phyloP scores from a whole-genome alignment of 2,329 filamentous ascomycete genomes.

The Colletotrichum graminicola region DNA sequence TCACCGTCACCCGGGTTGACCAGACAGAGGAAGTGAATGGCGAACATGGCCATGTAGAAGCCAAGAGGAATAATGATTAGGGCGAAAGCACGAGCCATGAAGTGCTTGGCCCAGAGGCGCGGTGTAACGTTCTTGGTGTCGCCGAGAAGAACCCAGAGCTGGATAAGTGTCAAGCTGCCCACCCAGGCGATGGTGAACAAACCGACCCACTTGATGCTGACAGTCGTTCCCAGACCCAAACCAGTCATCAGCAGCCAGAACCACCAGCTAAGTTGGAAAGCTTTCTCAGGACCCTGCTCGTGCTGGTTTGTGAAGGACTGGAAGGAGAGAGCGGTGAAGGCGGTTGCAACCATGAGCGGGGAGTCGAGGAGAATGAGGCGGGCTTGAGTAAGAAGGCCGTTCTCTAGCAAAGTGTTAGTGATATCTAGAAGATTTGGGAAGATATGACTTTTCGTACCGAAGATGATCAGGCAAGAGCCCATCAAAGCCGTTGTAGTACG shows the following conservation, averaged over 20 bases:
- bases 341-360: slow-evolving; percentile 92
- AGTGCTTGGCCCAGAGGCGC: slow-evolving; percentile 91
- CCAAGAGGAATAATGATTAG: slow-evolving; percentile 87
- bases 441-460: slow-evolving; percentile 68
- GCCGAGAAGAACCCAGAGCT: slow-evolving; percentile 95
- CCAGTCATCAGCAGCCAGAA: slow-evolving; percentile 94
- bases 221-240: slow-evolving; percentile 87
- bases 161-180: slow-evolving; percentile 87
- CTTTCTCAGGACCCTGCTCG: slow-evolving; percentile 88
- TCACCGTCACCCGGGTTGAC: slow-evolving; percentile 97
- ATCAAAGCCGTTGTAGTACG: slow-evolving; percentile 86
- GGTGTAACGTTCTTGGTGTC: slow-evolving; percentile 88
- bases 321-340: slow-evolving; percentile 90
- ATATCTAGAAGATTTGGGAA: neutral
- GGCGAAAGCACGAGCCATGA: slow-evolving; percentile 91
- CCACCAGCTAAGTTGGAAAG: slow-evolving; percentile 95
- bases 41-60: slow-evolving; percentile 98
- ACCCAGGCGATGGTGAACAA: slow-evolving; percentile 99
- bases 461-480: slow-evolving; percentile 88
- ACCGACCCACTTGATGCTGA: slow-evolving; percentile 98
- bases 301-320: slow-evolving; percentile 97
- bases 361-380: slow-evolving; percentile 96
- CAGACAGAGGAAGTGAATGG: slow-evolving; percentile 93
- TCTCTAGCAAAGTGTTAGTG: slow-evolving; percentile 72
- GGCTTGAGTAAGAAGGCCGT: slow-evolving; percentile 93